Conservation (phyloP, 2,329 filamentous ascomycete genomes). For the Paecilomyces niveus region DNA sequence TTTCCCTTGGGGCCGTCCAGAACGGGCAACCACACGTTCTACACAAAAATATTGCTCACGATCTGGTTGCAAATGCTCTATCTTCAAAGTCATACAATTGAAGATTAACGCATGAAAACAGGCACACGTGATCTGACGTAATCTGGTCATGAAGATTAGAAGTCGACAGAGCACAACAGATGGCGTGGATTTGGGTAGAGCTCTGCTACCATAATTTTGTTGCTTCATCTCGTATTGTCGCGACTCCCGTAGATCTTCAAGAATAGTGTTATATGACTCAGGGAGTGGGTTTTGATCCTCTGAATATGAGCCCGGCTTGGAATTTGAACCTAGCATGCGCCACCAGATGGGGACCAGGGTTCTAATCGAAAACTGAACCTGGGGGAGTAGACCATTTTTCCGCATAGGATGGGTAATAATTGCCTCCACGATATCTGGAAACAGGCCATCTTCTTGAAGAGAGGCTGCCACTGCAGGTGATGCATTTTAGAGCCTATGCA, state of each 20-base stretch:
- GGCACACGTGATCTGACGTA: neutral
- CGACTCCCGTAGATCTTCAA: neutral
- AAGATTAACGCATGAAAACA: neutral
- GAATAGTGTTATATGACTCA: neutral
- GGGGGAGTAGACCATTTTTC: neutral
- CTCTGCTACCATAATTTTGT: no score
- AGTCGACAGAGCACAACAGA: neutral
- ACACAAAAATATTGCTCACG: neutral
- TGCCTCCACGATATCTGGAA: neutral
- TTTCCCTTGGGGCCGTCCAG: neutral
- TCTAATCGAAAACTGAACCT: neutral
- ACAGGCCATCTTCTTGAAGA: neutral
- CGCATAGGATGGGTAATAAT: neutral
- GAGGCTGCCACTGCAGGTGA: neutral
- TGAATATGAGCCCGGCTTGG: no score
- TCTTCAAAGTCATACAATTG: neutral
- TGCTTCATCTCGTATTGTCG: neutral
- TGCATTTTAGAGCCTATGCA: neutral
- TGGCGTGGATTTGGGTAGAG: neutral
- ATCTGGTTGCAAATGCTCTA: neutral
- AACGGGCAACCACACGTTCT: neutral
- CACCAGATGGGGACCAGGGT: neutral
- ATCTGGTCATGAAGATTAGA: neutral
- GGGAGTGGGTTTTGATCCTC: neutral
- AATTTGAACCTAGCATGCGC: neutral